These are phyloP conservation scores for Candida silvicultrix DNA, from an alignment of 805 yeast genomes.

Conservation along the genomic window DNA sequence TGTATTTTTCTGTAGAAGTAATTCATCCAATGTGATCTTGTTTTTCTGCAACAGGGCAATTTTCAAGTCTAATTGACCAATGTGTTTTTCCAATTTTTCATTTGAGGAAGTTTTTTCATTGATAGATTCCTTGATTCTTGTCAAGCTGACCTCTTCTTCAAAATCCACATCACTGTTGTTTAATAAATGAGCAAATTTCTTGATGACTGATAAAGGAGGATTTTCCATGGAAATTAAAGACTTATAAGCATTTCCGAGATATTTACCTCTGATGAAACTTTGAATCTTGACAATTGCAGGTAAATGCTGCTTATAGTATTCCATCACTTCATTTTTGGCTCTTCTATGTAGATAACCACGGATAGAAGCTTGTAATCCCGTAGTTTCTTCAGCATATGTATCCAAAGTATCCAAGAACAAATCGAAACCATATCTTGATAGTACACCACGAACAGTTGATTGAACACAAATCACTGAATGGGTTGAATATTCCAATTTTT, in stretches of 20 bases:
- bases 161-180: constrained; percentile 70
- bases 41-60: constrained; percentile 73
- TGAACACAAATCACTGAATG: constrained; percentile 39
- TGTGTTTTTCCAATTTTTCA: constrained; percentile 64
- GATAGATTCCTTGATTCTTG: constrained; percentile 60
- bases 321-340: constrained; percentile 25
- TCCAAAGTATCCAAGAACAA: constrained; percentile 47
- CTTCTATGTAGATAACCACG: constrained; percentile 43
- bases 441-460: constrained; percentile 55
- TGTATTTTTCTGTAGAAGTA: constrained; percentile 35
- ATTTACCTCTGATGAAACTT: constrained; percentile 59
- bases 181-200: constrained; percentile 68
- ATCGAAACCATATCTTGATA: constrained; percentile 51
- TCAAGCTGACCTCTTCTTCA: constrained; percentile 66
- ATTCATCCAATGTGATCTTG: constrained; percentile 71
- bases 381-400: constrained; percentile 31
- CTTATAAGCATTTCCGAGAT: constrained; percentile 67
- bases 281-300: constrained; percentile 68
- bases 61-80: constrained; percentile 74
- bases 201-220: constrained; percentile 74
- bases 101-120: constrained; percentile 64
- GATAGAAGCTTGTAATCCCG: constrained; percentile 45
- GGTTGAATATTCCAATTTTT: neutral
- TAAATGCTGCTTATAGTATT: constrained; percentile 48
- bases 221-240: constrained; percentile 61